Percentiles rank a stretch among this genome's conserved stretches.
These are phyloP conservation scores for Pythium apleroticum DNA, from an alignment of 352 stramenopile species.

Conservation along the genomic window DNA sequence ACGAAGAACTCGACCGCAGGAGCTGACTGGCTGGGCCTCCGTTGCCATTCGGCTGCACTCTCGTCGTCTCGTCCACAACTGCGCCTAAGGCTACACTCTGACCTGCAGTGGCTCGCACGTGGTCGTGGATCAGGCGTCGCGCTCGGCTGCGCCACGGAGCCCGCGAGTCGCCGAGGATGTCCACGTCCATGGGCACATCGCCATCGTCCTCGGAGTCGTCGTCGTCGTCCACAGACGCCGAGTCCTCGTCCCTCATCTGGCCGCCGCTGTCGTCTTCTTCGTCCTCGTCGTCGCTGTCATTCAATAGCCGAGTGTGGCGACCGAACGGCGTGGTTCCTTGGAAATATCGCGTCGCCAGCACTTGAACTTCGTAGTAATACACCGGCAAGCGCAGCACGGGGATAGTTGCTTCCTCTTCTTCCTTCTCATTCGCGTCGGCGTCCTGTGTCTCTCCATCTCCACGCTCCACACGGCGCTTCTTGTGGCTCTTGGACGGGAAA, in stretches of 20 bases:
- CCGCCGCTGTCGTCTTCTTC: constrained; percentile 17
- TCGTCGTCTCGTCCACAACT: not conserved
- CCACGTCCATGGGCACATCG: constrained; percentile 9
- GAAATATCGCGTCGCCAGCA: constrained; percentile 37
- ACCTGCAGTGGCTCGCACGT: constrained; percentile 14
- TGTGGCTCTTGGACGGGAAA: constrained; percentile 1
- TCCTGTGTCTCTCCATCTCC: not conserved
- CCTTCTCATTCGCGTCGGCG: not conserved
- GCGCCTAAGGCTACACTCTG: not conserved
- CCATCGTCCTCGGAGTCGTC: constrained; percentile 13
- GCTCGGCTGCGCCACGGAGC: constrained; percentile 25
- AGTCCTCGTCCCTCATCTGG: constrained; percentile 18
- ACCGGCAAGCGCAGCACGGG: constrained; percentile 27
- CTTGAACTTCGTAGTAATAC: constrained; percentile 60
- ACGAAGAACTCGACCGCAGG: not conserved
- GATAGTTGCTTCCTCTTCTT: not conserved
- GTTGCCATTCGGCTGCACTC: constrained; percentile 2
- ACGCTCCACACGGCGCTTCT: constrained; percentile 16
- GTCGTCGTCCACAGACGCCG: constrained; percentile 1
- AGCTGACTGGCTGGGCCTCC: not conserved
- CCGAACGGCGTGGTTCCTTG: constrained; percentile 2
- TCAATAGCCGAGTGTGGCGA: not conserved
- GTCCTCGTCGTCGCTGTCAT: constrained; percentile 6
- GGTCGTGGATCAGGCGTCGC: constrained; percentile 27
- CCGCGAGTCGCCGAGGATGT: not conserved